phyloP scores from a whole-genome alignment of 352 stramenopile species.

The Pythium insidiosum region DNA sequence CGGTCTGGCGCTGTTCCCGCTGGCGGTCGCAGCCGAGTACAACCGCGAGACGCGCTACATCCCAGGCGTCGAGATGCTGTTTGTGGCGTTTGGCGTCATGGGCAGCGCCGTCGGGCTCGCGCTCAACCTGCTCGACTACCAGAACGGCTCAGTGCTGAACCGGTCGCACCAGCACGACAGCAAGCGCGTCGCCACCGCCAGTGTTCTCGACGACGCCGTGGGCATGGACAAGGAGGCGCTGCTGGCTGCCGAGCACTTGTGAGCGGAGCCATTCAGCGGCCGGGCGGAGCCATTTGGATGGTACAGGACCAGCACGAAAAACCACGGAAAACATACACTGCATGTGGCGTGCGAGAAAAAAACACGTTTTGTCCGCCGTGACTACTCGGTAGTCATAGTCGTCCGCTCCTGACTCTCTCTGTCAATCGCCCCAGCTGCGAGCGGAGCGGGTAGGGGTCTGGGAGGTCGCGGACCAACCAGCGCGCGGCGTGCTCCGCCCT shows the following conservation, averaged over 20 bases:
- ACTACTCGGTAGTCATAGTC: constrained; percentile 7
- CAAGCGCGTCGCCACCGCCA: constrained; percentile 21
- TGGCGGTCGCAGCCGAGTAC: constrained; percentile 72
- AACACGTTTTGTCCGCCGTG: neutral
- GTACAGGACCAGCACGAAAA: too few relatives aligned
- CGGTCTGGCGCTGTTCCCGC: constrained; percentile 65
- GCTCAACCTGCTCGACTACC: constrained; percentile 73
- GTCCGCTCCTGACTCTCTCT: constrained; percentile 4
- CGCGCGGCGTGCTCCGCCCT: too few relatives aligned
- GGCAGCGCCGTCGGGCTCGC: constrained; percentile 60
- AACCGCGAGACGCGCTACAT: too few relatives aligned
- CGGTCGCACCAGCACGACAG: constrained; percentile 22
- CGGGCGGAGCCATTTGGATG: too few relatives aligned
- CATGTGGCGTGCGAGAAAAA: neutral
- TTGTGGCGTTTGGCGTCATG: constrained; percentile 68
- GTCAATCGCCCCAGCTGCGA: neutral
- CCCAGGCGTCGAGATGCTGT: constrained; percentile 81
- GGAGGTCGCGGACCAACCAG: too few relatives aligned
- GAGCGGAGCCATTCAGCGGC: too few relatives aligned
- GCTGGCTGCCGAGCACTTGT: constrained; percentile 44
- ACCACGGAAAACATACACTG: too few relatives aligned
- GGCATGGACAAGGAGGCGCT: constrained; percentile 47
- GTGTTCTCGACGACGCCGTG: constrained; percentile 34
- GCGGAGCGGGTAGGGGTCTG: too few relatives aligned
- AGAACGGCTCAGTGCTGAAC: constrained; percentile 74